Conservation (phyloP, 2,329 filamentous ascomycete species). For the Dendrostoma leiphaemia region DNA sequence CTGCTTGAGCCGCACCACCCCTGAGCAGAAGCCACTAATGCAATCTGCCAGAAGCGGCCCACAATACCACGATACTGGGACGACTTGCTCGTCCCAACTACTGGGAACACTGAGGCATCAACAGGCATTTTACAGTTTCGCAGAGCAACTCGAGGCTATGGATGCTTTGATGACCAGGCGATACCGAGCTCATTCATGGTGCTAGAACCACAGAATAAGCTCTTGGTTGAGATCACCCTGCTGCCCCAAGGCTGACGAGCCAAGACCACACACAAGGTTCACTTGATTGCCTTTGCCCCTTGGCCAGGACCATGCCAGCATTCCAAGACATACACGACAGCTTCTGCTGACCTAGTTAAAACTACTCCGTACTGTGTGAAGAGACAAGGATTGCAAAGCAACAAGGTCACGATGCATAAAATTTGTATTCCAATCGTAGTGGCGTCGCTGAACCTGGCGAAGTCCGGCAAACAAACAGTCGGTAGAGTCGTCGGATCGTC, state of each 20-base stretch:
- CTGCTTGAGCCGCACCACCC: background rate
- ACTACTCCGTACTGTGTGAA: background rate
- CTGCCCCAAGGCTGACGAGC: background rate
- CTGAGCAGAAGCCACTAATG: background rate
- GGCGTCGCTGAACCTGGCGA: background rate
- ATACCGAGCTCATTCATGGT: background rate
- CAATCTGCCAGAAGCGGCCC: background rate
- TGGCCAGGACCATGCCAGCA: background rate
- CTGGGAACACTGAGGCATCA: no score
- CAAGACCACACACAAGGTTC: background rate
- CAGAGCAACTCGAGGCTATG: no score
- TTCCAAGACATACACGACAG: background rate
- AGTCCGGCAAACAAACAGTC: no score
- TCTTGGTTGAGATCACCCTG: background rate
- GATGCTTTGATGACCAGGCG: background rate
- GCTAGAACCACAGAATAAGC: slow-evolving; percentile 12
- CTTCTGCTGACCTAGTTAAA: background rate
- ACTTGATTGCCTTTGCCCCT: background rate
- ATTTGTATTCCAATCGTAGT: background rate
- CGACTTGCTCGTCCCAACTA: background rate
- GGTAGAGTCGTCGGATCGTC: background rate
- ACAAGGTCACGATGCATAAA: background rate
- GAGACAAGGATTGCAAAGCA: background rate
- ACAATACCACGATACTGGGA: background rate
- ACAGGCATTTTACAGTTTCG: no score